Evolutionary conservation across 2,329 filamentous ascomycete species (phyloP), one percentile per base, ranked within the genome.

Genomic region (Venturia nashicola): DNA sequence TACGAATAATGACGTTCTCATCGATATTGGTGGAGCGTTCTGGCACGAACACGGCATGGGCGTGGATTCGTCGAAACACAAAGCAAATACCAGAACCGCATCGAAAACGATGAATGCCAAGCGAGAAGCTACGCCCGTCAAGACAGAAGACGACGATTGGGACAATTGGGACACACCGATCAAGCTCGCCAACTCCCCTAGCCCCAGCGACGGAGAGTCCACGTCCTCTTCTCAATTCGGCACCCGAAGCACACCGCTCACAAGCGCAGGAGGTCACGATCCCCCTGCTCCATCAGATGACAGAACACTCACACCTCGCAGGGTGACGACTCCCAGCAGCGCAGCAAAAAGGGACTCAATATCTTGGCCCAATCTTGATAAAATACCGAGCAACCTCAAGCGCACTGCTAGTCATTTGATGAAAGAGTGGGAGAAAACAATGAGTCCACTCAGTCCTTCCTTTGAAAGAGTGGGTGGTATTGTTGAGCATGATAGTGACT

Each of bases 381-480:
- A 87, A 67, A 76, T 91, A 51, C 89, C 91, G 0, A 86, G 85
- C 68, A 91, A 90, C 69, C 77, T 97, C 68, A 90, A 91, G 72
- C 83, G 86, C 44, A 93, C 90, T 0, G 90, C 92, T n/a, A 89
- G 86, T 43, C 89, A 88, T 67, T 80, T 96, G 65, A 91, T 97
- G 85, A 88, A 86, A 67, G 91, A 96, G 72, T 96, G 91, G 90
- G 93, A 97, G 77, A 90, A 86, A 74, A 89, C 84, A 68, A 77
- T 92, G 16, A 85, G 43, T 14, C 61, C 61, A 9, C 36, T 42
- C 3, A 54, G 60, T 36, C 60, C 60, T 16, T 39, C 60, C 12
- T 11, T 48, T 8, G 39, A 44, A 36, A 39, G 32, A 36, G 32
- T 46, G 5, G 60, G 44, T 14, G 18, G 46, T 32, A 59, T 12